A percentile compares a stretch with the other conserved stretches of the same genome.
Evolutionary conservation across 345 rosid species (phyloP).

Genomic region (Draba incana): DNA sequence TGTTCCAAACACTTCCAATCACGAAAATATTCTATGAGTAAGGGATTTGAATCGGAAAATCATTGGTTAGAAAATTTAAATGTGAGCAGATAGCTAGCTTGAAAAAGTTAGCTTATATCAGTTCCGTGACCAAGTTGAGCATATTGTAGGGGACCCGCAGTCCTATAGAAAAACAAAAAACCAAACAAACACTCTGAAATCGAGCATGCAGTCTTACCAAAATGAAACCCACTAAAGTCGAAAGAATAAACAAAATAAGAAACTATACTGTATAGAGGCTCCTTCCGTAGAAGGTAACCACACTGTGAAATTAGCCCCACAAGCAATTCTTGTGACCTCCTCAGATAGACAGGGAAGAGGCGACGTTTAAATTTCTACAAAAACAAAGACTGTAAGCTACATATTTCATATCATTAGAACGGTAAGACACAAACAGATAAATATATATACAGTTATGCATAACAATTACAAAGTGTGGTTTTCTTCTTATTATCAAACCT

Average conservation of each 20-base stretch:
- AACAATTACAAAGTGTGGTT: too few relatives aligned
- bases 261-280: constrained; percentile 90
- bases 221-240: background rate
- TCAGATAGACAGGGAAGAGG: constrained; percentile 81
- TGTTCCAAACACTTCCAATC: background rate
- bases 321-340: constrained; percentile 72
- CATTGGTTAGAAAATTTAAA: too few relatives aligned
- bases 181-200: constrained; percentile 35
- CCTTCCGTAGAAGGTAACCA: constrained; percentile 91
- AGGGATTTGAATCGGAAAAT: background rate
- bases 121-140: constrained; percentile 97
- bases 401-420: constrained; percentile 1
- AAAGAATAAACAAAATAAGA: constrained; percentile 29
- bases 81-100: background rate
- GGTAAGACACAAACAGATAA: too few relatives aligned
- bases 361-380: constrained; percentile 70
- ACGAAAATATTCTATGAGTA: background rate
- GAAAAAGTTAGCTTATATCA: constrained; percentile 69
- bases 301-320: constrained; percentile 92
- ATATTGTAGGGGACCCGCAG: constrained; percentile 57
- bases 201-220: constrained; percentile 9
- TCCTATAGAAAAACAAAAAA: constrained; percentile 54
- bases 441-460: too few relatives aligned
- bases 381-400: constrained; percentile 26
- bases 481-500: too few relatives aligned